Base-by-base conservation (phyloP, 257 asterid species). In the Plantago major region DNA sequence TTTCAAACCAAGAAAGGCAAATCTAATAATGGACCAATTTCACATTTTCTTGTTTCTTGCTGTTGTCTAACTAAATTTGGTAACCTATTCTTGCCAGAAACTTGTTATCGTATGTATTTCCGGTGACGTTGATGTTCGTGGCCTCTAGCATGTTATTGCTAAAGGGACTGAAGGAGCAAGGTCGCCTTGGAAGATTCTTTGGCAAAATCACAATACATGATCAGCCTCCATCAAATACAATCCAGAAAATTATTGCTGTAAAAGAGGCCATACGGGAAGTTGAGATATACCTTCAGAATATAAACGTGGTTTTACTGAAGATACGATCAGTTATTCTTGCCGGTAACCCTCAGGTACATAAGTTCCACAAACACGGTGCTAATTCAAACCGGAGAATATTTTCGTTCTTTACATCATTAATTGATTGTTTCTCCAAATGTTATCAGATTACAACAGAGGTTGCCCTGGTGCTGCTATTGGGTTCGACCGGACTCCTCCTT, bases 111-210 rank as follows among this genome's bases (percentile, higher is more conserved):
- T 89, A 84, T 60, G 66, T 79, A 42, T 72, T 93, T 60, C 99
- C 99, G 12, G 72, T 74, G 71, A 72, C 85, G 11, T 72, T 93
- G 85, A 87, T 93, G 88, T 67, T 82, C 55, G 53, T 89, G 74
- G 84, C 95, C 17, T 73, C 84, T 40, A 79, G 83, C 59, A 80
- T 93, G 97, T 69, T 93, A 77, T 66, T 85, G 51, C 75, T 93
- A 53, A 93, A 93, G 78, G 94, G 97, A 60, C 95, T 93, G 58
- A 93, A 87, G 70, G 96, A 85, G 76, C 99, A 93, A 79, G 99
- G 99, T 3, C 89, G 99, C 3, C 95, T 93, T 11, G 99, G 99
- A 63, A 79, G 95, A 75, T 87, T 77, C 64, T 93, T 93, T 18
- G 99, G 97, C 11, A 87, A 79, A 79, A 86, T 93, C 60, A 83